These are phyloP conservation scores for Leccinum truebloodii DNA, from an alignment of 768 basidiomycete species.

Conservation along the genomic window DNA sequence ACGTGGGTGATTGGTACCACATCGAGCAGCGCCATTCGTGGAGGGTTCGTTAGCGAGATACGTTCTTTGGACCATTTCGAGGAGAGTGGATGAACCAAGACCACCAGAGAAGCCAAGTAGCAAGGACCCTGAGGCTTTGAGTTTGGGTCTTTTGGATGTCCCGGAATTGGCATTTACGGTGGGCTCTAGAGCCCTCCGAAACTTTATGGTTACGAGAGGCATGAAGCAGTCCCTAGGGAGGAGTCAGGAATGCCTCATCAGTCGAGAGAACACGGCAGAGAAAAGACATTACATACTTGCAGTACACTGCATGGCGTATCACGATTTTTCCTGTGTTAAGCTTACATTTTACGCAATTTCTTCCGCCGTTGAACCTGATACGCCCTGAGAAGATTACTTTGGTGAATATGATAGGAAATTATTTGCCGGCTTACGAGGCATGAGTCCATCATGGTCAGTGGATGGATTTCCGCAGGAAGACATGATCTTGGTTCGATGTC, in stretches of 20 bases:
- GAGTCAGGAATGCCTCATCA: not conserved
- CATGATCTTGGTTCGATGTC: constrained; percentile 20
- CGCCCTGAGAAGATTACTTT: constrained; percentile 45
- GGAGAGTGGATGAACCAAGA: constrained; percentile 68
- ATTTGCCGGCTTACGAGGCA: constrained; percentile 55
- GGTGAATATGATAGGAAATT: not conserved
- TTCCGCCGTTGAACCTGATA: constrained; percentile 66
- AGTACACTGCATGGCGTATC: constrained; percentile 80
- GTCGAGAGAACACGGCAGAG: constrained; percentile 12
- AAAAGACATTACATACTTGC: constrained; percentile 55
- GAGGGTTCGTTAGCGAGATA: constrained; percentile 46
- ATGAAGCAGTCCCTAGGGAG: constrained; percentile 61
- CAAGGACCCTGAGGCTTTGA: constrained; percentile 70
- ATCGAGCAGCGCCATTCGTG: constrained; percentile 37
- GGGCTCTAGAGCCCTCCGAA: constrained; percentile 66
- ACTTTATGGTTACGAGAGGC: constrained; percentile 60
- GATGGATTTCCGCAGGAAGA: constrained; percentile 66
- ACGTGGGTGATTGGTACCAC: constrained; percentile 68
- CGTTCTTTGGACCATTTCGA: constrained; percentile 63
- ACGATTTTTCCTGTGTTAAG: constrained; percentile 62
- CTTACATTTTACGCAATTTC: constrained; percentile 75
- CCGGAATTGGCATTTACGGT: constrained; percentile 56
- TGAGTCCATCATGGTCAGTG: constrained; percentile 57
- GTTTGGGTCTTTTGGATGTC: constrained; percentile 54
- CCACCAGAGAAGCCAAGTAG: constrained; percentile 79